Base-by-base conservation (phyloP, 2,329 filamentous ascomycete genomes). In the Clarireedia homoeocarpa region DNA sequence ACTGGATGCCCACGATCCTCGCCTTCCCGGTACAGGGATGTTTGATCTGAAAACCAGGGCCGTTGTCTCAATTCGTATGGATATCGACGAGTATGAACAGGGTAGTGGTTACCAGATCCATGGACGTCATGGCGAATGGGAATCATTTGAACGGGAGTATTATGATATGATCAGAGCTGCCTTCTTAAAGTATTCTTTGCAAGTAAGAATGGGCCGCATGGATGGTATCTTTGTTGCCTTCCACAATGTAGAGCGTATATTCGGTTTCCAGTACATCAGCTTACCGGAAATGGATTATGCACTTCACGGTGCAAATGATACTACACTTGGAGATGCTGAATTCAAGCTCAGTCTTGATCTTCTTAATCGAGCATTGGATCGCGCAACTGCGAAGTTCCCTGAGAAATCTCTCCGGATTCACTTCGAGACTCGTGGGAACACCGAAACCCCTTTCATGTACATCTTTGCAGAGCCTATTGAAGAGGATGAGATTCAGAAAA, bases 181-280 rank as follows among this genome's bases (percentile, higher is more conserved):
- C 0, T 92, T 99, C 73, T 76, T 99, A 55, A 99, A 99, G 68
- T 99, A 99, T 71, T 96, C 91, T 9, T 77, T 99, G 30, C 94
- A 99, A 72, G 95, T 92, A 27, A 88, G 94, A 46, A 95, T 99
- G 83, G 94, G 95, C 17, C 85, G 91, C 50, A 99, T 99, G 95
- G 92, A 99, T 68, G 94, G 94, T 53, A 96, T 97, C 50, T 99
- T 97, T 67, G 88, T 97, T 23, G 94, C 94, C 2, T 99, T 85
- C 69, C 94, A 99, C 75, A 99, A 99, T 69, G 89, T 91, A 2
- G 80, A 91, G 71, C 87, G 91, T 55, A 95, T 99, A 50, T 99
- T 99, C 69, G 94, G 94, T 5, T 99, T 99, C 71, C 94, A 99
- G 71, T 99, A 99, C 69, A 80, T 99, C 58, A 85, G 84, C 58